Evolutionary conservation across 768 basidiomycete species (phyloP), one percentile per base, ranked within the genome.

Genomic region (Kwoniella botswanensis): DNA sequence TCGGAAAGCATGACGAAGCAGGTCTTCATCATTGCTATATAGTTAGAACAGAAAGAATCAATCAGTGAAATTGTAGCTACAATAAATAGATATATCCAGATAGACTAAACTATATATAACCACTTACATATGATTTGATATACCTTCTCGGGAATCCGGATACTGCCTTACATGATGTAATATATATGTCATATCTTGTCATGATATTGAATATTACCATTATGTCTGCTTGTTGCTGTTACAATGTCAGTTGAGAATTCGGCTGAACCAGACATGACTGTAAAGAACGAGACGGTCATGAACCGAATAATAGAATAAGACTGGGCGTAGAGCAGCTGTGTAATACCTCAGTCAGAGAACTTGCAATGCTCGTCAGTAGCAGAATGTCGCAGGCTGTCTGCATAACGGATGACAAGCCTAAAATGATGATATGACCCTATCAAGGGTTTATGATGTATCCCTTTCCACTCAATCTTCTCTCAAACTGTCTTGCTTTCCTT

Each of bases 351-450:
- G 15, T 18, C 2, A 17, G 13, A 46, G 44, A 13, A 50, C 46
- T 6, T 15, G 46, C 46, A 50, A 50, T 50, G 46, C 46, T 50
- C 46, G 46, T 50, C 15, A 50, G 11, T n/a, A 15, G 17, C 22
- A 44, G 13, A 44, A 44, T 42, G 59, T 61, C 42, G 54, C 52
- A 68, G 67, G 72, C 72, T 73, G 72, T 70, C 72, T 73, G 72
- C 72, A 73, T 73, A 73, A 73, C 72, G 46, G 55, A 56, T 65
- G 72, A 73, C 72, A 70, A 67, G 72, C 71, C 58, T 42, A 46
- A 22, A 52, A 15, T 6, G 10, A 35, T 67, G 52, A 35, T 67
- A 22, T 53, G 2, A 64, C 29, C 26, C 24, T 46, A 22, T 54
- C 35, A 54, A 50, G 41, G 54, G n/a, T 62, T 18, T 26, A 42